These are phyloP conservation scores for Eucalyptus guilfoylei DNA, from an alignment of 345 rosid genomes.

Conservation along the genomic window DNA sequence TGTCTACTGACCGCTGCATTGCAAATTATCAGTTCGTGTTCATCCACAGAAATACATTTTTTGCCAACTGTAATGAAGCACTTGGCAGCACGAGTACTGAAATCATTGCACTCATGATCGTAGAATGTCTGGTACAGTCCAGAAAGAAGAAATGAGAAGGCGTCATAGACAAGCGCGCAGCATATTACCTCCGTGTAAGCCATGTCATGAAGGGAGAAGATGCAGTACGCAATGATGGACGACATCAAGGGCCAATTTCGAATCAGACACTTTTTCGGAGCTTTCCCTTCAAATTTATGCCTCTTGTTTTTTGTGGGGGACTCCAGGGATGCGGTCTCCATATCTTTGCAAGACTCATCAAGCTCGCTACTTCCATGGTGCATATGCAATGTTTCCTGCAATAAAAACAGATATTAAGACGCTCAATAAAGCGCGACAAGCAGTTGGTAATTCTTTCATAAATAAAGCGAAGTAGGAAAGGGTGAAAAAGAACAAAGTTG, in stretches of 20 bases:
- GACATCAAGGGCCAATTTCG: constrained; percentile 90
- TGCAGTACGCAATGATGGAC: constrained; percentile 54
- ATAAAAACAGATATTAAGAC: background rate
- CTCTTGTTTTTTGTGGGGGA: background rate
- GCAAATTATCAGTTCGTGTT: background rate
- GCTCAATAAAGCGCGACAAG: background rate
- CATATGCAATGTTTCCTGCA: constrained; percentile 68
- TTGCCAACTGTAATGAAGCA: background rate
- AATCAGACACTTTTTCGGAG: constrained; percentile 28
- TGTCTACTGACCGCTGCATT: background rate
- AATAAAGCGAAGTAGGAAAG: background rate
- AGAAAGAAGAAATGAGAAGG: background rate
- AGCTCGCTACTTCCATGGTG: constrained; percentile 17
- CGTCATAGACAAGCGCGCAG: no score
- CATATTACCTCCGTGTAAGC: constrained; percentile 75
- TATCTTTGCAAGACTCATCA: constrained; percentile 21
- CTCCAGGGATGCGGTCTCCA: constrained; percentile 6
- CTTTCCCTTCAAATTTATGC: constrained; percentile 3
- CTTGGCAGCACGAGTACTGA: background rate
- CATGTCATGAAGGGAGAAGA: constrained; percentile 90
- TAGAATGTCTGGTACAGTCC: background rate
- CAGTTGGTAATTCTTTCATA: background rate
- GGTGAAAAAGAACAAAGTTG: background rate
- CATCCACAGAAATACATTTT: background rate
- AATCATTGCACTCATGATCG: background rate